Evolutionary conservation across 352 stramenopile genomes (phyloP), one percentile per base, ranked within the genome.

Genomic region (Peronospora belbahrii): DNA sequence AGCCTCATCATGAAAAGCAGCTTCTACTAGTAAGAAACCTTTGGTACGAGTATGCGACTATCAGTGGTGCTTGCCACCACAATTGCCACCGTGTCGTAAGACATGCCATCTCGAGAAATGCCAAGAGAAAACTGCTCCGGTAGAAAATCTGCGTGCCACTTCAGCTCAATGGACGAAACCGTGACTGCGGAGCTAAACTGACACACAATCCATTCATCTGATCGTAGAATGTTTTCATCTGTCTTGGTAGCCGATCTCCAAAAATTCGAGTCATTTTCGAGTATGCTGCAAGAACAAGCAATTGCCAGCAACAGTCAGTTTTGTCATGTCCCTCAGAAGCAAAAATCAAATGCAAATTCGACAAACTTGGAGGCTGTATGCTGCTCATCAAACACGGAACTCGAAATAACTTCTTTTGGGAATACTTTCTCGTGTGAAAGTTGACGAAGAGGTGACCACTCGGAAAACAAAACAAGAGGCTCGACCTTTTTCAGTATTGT

Each of bases 371-470:
- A 57, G 1, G 65, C 48, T 18, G 34, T 31, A 48, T 94, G 78
- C 10, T 79, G 59, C 15, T 80, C 69, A 39, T 88, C 67, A 32
- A 81, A 59, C 10, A 53, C 52, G 0, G 80, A 88, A 51, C 78
- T 90, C 24, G 65, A 59, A 20, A 68, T 69, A 3, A 86, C 66
- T 40, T 74, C 57, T 1, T 53, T 68, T 0, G 80, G 77, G 4
- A 57, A 28, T 4, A 81, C 35, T 24, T 70, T 49, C 2, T 52
- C 51, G 10, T 51, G 60, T 0, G 74, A 85, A 8, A 89, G 52
- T 11, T 78, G 61, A 6, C 65, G 70, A 34, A 74, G 66, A 17
- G 81, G 83, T 4, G 78, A 76, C 83, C 83, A 94, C 42, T 94
- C 79, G 6, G 55, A 30, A 56, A 92, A 94, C 7, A 94, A 63